A percentile compares a stretch with the other conserved stretches of the same genome.
These are phyloP conservation scores for Ogataea sp. DNA, from an alignment of 805 yeast genomes.

Conservation along the genomic window DNA sequence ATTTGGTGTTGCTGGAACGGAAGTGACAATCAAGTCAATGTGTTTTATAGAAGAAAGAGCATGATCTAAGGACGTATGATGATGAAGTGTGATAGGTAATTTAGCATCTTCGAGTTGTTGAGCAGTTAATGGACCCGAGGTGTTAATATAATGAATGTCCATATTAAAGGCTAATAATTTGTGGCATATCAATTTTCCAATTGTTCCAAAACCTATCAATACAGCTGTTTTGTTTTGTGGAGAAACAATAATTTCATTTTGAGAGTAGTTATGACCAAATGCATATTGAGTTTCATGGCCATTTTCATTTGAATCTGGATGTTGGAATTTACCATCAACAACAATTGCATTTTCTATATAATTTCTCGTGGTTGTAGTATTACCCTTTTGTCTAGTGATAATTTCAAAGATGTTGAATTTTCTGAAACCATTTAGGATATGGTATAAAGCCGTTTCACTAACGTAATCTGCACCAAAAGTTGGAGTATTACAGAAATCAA, in stretches of 20 bases:
- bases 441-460: conserved; percentile 59
- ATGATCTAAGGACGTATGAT: conserved; percentile 35
- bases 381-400: conserved; percentile 29
- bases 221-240: conserved; percentile 54
- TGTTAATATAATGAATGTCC: conserved; percentile 54
- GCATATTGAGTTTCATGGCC: conserved; percentile 23
- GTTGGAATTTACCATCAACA: conserved; percentile 14
- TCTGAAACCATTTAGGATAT: conserved; percentile 54
- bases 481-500: conserved; percentile 56
- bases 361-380: conserved; percentile 40
- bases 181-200: conserved; percentile 58
- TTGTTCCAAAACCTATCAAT: conserved; percentile 69
- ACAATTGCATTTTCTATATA: conserved; percentile 26
- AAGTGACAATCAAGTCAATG: conserved; percentile 53
- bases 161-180: conserved; percentile 44
- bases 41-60: conserved; percentile 9
- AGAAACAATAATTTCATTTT: conserved; percentile 35
- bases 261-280: conserved; percentile 36
- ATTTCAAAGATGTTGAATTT: conserved; percentile 41
- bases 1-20: conserved; percentile 56
- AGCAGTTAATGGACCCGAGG: conserved; percentile 31
- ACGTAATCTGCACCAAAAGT: conserved; percentile 57
- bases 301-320: conserved; percentile 8
- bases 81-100: conserved; percentile 37
- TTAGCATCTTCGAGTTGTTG: conserved; percentile 32